Percentiles rank a stretch among this genome's conserved stretches.
These are phyloP conservation scores for Penicillium sp. DNA, from an alignment of 2,329 filamentous ascomycete genomes.

Conservation along the genomic window DNA sequence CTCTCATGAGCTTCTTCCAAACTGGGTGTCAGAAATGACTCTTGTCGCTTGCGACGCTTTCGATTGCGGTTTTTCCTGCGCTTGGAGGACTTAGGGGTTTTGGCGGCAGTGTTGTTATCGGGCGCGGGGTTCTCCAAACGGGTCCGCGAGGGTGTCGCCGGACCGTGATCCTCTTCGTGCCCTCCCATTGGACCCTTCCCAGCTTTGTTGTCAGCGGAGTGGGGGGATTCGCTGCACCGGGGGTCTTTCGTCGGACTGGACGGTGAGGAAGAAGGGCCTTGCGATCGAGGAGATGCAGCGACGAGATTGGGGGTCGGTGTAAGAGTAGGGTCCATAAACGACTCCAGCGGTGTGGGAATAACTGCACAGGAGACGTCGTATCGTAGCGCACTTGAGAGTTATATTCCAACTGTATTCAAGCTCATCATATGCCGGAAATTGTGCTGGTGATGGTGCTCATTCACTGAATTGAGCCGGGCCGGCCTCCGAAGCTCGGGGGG, in stretches of 20 bases:
- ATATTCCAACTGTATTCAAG: not conserved
- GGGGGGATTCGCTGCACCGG: slow-evolving; percentile 24
- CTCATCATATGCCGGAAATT: not conserved
- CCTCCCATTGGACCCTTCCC: slow-evolving; percentile 25
- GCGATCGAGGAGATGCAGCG: slow-evolving; percentile 6
- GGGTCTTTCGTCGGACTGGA: slow-evolving; percentile 17
- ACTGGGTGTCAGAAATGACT: slow-evolving; percentile 69
- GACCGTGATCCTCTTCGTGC: slow-evolving; percentile 13
- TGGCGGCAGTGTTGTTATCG: slow-evolving; percentile 22
- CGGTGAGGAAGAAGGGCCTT: slow-evolving; percentile 13
- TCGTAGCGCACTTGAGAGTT: not conserved
- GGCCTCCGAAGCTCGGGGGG: slow-evolving; percentile 1
- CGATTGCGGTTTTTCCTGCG: slow-evolving; percentile 72
- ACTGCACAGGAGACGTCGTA: not conserved
- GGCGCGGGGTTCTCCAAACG: slow-evolving; percentile 25
- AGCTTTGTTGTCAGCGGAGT: slow-evolving; percentile 20
- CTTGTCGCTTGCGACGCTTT: slow-evolving; percentile 76
- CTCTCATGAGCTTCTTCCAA: slow-evolving; percentile 56
- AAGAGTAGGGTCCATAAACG: slow-evolving; percentile 16
- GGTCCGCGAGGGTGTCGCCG: slow-evolving; percentile 22
- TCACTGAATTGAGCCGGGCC: slow-evolving; percentile 7
- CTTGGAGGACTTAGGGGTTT: slow-evolving; percentile 31
- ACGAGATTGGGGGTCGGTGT: slow-evolving; percentile 14
- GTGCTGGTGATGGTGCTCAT: not conserved
- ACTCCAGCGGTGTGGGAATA: not conserved